A percentile compares a stretch with the other conserved stretches of the same genome.
Evolutionary conservation across 352 stramenopile species (phyloP).

Genomic region (Globisporangium irregulare): DNA sequence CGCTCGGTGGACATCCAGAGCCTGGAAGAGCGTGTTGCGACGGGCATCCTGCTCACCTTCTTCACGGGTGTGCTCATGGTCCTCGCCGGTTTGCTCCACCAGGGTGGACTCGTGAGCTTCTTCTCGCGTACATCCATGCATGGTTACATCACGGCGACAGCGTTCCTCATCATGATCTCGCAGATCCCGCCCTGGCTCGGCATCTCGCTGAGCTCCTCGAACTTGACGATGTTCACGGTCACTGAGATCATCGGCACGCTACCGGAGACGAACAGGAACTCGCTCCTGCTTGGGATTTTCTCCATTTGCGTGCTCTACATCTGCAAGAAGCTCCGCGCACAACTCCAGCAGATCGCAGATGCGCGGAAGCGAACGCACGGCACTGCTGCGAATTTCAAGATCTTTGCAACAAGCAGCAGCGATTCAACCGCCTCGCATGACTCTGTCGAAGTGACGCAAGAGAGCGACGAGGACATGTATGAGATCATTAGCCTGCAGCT

Average conservation of each 20-base stretch:
- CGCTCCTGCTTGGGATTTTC: conserved; percentile 42
- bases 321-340: conserved; percentile 31
- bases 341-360: conserved; percentile 4
- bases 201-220: conserved; percentile 39
- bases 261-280: conserved; percentile 49
- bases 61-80: conserved; percentile 57
- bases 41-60: conserved; percentile 72
- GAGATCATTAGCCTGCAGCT: conserved; percentile 11
- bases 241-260: conserved; percentile 47
- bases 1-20: conserved; percentile 42
- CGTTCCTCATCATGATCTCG: conserved; percentile 66
- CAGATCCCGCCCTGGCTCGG: conserved; percentile 60
- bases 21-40: conserved; percentile 55
- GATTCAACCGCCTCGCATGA: background rate
- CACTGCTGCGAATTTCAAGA: background rate
- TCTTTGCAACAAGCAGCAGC: background rate
- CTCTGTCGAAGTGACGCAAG: background rate
- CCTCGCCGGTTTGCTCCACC: conserved; percentile 47
- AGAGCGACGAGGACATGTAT: background rate
- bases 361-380: background rate
- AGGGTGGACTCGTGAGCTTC: conserved; percentile 65
- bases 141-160: conserved; percentile 62
- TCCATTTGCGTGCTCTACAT: conserved; percentile 48
- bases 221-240: conserved; percentile 55
- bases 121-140: conserved; percentile 76